Evolutionary conservation across 1,284 basidiomycete species (phyloP).

Genomic region (Apiotrichum laibachii): DNA sequence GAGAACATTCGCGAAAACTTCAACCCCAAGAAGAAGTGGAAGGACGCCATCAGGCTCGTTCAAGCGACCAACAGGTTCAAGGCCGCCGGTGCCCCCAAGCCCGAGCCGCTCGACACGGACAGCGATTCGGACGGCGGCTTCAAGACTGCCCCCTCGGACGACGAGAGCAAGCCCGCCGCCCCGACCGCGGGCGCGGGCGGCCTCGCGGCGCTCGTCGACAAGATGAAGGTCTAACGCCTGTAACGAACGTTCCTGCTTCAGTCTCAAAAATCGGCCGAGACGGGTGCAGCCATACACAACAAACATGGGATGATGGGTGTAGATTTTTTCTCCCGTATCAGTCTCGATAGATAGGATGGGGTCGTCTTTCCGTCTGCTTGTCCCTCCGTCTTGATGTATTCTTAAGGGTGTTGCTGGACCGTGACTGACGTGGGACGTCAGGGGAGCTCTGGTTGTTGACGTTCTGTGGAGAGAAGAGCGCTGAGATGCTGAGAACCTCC

Average conservation of each 20-base stretch:
- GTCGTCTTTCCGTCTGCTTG: too few relatives aligned
- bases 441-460: too few relatives aligned
- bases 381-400: too few relatives aligned
- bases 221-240: conserved; percentile 1
- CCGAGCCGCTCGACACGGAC: conserved; percentile 12
- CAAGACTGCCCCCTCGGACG: conserved; percentile 9
- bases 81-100: neutral
- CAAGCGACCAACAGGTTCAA: conserved; percentile 11
- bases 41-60: conserved; percentile 31
- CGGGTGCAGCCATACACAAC: neutral
- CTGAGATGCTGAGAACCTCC: too few relatives aligned
- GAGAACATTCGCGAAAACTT: conserved; percentile 67
- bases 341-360: too few relatives aligned
- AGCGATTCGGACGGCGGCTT: conserved; percentile 6
- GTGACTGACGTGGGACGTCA: too few relatives aligned
- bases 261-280: neutral
- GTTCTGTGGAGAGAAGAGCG: too few relatives aligned
- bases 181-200: neutral
- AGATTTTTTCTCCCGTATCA: neutral
- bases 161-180: neutral
- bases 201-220: conserved; percentile 3
- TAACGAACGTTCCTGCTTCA: too few relatives aligned
- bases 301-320: too few relatives aligned
- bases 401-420: too few relatives aligned
- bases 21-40: conserved; percentile 39